Conservation (phyloP, 2,329 filamentous ascomycete species). For the Myriosclerotinia curreyana region DNA sequence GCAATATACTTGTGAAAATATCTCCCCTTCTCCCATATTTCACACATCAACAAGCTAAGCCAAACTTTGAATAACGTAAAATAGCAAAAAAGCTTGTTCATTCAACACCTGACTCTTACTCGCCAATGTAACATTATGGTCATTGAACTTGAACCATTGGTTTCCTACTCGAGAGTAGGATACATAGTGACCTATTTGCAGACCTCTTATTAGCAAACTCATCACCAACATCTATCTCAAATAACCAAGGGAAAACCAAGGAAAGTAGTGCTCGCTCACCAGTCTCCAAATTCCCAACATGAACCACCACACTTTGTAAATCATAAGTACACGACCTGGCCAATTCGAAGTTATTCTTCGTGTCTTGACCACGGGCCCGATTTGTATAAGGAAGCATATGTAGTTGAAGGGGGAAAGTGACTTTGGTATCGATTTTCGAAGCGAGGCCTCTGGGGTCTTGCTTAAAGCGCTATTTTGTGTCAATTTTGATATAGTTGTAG, state of each 20-base stretch:
- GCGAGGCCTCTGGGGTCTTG: constrained; percentile 68
- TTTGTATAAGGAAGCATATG: constrained; percentile 91
- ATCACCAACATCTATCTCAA: neutral
- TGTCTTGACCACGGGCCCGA: constrained; percentile 52
- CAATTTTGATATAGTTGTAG: constrained; percentile 14
- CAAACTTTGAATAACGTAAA: constrained; percentile 71
- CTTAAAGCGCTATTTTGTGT: constrained; percentile 60
- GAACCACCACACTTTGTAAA: constrained; percentile 83
- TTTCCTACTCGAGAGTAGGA: constrained; percentile 26
- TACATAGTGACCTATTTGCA: constrained; percentile 7
- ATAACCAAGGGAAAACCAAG: neutral
- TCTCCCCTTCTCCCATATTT: neutral
- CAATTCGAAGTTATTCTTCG: constrained; percentile 52
- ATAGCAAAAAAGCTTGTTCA: constrained; percentile 85
- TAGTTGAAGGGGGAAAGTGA: constrained; percentile 80
- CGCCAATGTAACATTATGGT: constrained; percentile 85
- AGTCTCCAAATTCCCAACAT: constrained; percentile 88
- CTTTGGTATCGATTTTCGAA: constrained; percentile 82
- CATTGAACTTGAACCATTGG: constrained; percentile 94
- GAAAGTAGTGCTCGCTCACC: constrained; percentile 42
- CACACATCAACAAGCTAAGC: constrained; percentile 36
- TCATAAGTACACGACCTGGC: constrained; percentile 75
- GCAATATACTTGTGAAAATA: neutral
- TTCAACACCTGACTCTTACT: constrained; percentile 79
- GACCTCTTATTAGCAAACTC: constrained; percentile 64